Evolutionary conservation across 805 yeast genomes (phyloP).

Genomic region (Wickerhamiella spandovensis): DNA sequence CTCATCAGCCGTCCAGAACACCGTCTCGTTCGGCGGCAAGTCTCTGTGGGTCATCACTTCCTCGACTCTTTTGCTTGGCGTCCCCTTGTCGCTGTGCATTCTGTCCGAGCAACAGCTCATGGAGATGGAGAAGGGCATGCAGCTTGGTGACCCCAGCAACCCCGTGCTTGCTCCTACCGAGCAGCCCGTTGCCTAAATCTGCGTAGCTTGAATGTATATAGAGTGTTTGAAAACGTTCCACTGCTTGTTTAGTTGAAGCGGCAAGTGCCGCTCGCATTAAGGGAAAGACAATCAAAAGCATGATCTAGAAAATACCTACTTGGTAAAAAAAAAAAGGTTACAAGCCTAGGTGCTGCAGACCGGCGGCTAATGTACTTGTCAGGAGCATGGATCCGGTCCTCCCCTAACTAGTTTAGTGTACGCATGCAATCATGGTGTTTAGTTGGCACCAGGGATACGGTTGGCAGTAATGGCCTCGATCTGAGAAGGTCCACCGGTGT

Average conservation of each 20-base stretch:
- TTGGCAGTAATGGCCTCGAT: slow-evolving; percentile 19
- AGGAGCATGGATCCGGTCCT: too few species aligned
- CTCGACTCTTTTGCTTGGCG: slow-evolving; percentile 73
- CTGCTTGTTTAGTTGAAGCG: too few species aligned
- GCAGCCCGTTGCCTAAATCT: slow-evolving; percentile 8
- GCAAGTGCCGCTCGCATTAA: too few species aligned
- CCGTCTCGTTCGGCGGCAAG: slow-evolving; percentile 52
- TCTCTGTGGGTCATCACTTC: slow-evolving; percentile 79
- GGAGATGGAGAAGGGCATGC: slow-evolving; percentile 88
- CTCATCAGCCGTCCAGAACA: slow-evolving; percentile 29
- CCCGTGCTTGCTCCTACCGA: slow-evolving; percentile 24
- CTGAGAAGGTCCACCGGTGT: slow-evolving; percentile 13
- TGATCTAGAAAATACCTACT: background rate
- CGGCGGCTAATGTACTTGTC: too few species aligned
- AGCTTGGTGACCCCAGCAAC: slow-evolving; percentile 27
- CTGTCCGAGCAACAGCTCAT: slow-evolving; percentile 85
- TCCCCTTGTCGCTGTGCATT: slow-evolving; percentile 81
- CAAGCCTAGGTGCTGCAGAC: background rate
- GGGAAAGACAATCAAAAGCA: background rate
- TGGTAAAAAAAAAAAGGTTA: background rate
- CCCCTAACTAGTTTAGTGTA: too few species aligned
- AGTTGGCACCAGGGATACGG: slow-evolving; percentile 14
- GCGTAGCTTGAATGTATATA: background rate
- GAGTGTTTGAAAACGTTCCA: background rate
- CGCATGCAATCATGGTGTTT: background rate